Percentiles rank a stretch among this genome's conserved stretches.
phyloP scores from a whole-genome alignment of 805 yeast species.

The Yarrowia deformans region DNA sequence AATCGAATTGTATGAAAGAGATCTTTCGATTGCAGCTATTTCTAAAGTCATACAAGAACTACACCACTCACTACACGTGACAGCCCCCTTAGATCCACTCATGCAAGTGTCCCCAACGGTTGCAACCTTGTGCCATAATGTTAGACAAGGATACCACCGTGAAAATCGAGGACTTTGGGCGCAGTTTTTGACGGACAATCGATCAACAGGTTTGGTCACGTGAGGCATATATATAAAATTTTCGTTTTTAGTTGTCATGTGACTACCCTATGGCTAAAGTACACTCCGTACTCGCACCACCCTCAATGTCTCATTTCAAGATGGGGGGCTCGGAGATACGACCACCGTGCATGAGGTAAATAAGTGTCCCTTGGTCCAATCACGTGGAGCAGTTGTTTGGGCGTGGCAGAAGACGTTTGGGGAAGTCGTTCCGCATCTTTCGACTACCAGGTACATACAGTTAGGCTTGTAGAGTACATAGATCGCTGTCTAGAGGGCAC shows the following conservation, averaged over 20 bases:
- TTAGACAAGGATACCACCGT: neutral
- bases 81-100: neutral
- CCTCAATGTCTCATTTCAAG: slow-evolving; percentile 1
- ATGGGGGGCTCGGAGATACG: slow-evolving; percentile 19
- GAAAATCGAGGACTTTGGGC: neutral
- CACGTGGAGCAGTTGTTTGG: neutral
- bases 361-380: neutral
- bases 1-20: neutral
- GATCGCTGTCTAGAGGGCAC: too few species aligned
- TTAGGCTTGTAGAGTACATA: too few species aligned
- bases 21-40: neutral
- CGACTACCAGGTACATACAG: too few species aligned
- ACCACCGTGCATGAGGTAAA: slow-evolving; percentile 18
- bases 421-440: neutral
- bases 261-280: neutral
- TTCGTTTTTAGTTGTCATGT: neutral
- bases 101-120: slow-evolving; percentile 28
- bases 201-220: neutral
- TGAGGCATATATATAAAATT: neutral
- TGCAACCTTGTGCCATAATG: neutral
- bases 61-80: too few species aligned
- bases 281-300: too few species aligned
- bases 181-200: neutral
- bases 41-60: neutral
- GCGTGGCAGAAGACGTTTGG: neutral